Evolutionary conservation across 73 alveolate genomes (phyloP), one percentile per base, ranked within the genome.

Genomic region (Tetrahymena elliotti): DNA sequence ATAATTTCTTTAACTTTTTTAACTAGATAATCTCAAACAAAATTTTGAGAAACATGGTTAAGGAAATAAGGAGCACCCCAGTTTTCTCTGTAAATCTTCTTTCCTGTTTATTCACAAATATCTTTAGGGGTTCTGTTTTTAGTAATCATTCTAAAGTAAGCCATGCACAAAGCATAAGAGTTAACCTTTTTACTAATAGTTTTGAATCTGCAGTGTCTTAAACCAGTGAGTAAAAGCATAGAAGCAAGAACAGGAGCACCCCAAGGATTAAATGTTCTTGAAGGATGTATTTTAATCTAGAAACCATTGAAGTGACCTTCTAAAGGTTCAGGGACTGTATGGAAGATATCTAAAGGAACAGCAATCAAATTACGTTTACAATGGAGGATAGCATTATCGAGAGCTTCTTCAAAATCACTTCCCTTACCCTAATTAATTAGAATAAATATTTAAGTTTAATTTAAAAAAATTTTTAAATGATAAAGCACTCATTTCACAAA

Each of bases 171-270:
- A 13, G 98, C 95, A 38, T 97, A 97, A 31, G 98, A 96, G 6
- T 94, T 94, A 24, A 95, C 94, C 96, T 97, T 97, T 54, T 98
- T 97, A 31, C 97, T 93, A 88, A 95, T 96, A 18, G 95, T 96
- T 37, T 93, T 84, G 95, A 97, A 97, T 38, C 98, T 94, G 83
- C 99, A 97, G 92, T 97, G 99, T 94, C 47, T 94, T 35, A 97
- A 93, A 38, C 99, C 98, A 35, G 98, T 97, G 53, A 84, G 47
- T 84, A 97, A 41, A 4, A 97, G 96, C 98, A 97, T 97, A 35
- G 97, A 53, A 95, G 97, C 95, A 16, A 97, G 82, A 39, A 92
- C 93, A 1, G 98, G 97, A 94, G 84, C 93, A 41, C 99, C 99
- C 98, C 98, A 97, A 93, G 97, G 97, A 94, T 97, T 97, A 38